Base-by-base conservation (phyloP, 768 basidiomycete species). In the Pholiota molesta region DNA sequence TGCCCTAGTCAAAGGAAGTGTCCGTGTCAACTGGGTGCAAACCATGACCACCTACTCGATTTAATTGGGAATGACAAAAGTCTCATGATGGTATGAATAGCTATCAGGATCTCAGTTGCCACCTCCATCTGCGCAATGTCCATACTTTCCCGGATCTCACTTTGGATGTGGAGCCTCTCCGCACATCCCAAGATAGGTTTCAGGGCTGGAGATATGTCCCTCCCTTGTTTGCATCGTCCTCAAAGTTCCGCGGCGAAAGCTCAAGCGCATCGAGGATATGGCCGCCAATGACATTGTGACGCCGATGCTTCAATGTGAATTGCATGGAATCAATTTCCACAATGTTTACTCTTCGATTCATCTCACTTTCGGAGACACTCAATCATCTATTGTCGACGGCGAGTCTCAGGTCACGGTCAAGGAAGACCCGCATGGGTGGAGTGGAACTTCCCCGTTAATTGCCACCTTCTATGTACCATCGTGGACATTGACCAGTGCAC, bases 21-120 rank as follows among this genome's bases (percentile, higher is more conserved):
- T 79, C 0, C 42, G 66, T 1, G 69, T 68, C 2, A 71, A 80
- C 47, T 89, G 88, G 88, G 55, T 28, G 0, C 60, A 70, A 21
- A 71, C 76, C 9, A 78, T 89, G 75, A 67, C 9, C 61, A 55
- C 39, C 77, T 79, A 58, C 60, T 75, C 14, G 52, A 61, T 17
- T 65, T 76, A 11, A 64, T 76, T 10, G 58, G 57, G 9, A 26
- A 44, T 1, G 73, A 73, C 47, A 66, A 39, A 47, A 68, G 53
- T 0, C 66, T 77, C 5, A 9, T 73, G 0, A 62, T 72, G 76
- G 75, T 0, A n/a, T 21, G 4, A 73, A 72, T 53, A 68, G 72
- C 62, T 76, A 74, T 51, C 77, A 80, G 59, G 81, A 82, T 23
- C 65, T 82, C 4, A 72, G 71, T 37, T 75, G 72, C 37, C 73